These are phyloP conservation scores for Pseudonitzschia delicatissima DNA, from an alignment of 108 stramenopile genomes.

Conservation along the genomic window DNA sequence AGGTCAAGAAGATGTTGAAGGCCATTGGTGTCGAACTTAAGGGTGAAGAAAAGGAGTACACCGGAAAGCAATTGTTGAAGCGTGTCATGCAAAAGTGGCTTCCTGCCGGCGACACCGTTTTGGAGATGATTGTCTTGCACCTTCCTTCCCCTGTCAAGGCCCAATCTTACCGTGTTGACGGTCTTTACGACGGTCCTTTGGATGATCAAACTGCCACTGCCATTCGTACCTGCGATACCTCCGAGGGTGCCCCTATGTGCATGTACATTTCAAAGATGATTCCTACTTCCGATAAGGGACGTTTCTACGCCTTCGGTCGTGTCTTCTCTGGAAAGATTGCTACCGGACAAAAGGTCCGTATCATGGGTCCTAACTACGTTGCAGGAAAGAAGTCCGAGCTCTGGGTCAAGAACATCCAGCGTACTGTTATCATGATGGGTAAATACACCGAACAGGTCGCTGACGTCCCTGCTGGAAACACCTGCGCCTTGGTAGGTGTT, in stretches of 20 bases:
- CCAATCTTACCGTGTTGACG: slow-evolving; percentile 97
- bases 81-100: slow-evolving; percentile 99
- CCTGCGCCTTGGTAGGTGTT: slow-evolving; percentile 98
- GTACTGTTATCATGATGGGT: slow-evolving; percentile 99
- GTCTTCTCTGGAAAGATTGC: slow-evolving; percentile 99
- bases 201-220: slow-evolving; percentile 97
- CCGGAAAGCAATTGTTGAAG: slow-evolving; percentile 98
- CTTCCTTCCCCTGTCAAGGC: slow-evolving; percentile 96
- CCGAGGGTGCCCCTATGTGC: slow-evolving; percentile 92
- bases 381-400: slow-evolving; percentile 99
- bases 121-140: slow-evolving; percentile 99
- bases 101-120: slow-evolving; percentile 98
- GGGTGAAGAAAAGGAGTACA: slow-evolving; percentile 92
- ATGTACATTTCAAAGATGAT: slow-evolving; percentile 99
- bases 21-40: slow-evolving; percentile 98
- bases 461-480: slow-evolving; percentile 99
- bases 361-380: slow-evolving; percentile 99
- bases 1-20: slow-evolving; percentile 99
- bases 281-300: slow-evolving; percentile 98
- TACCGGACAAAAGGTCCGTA: slow-evolving; percentile 99
- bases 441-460: slow-evolving; percentile 98
- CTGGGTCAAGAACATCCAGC: slow-evolving; percentile 99
- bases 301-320: slow-evolving; percentile 99
- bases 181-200: slow-evolving; percentile 97
- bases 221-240: slow-evolving; percentile 98